Base-by-base conservation (phyloP, 176 grass and related monocot genomes). In the Oryza glaberrima region DNA sequence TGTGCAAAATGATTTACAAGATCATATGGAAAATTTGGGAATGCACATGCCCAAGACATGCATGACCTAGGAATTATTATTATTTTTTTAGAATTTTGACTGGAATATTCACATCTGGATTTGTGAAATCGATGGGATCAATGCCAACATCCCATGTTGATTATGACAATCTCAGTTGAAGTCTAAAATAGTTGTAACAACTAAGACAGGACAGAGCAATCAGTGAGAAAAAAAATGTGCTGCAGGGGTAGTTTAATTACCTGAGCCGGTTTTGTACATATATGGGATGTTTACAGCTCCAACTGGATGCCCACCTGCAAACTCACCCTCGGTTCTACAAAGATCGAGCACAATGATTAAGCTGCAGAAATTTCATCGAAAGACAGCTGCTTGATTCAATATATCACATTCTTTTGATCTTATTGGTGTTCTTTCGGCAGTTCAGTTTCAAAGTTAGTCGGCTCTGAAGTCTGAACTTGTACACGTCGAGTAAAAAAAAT, bases 261-360 rank as follows among this genome's bases (percentile, higher is more conserved):
- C 95, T 90, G 95, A 93, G 12, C 76, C 92, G 26, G 82, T 68
- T 32, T 73, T 95, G 73, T 91, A 16, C 90, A 98, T 84, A 52
- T 94, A 98, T 22, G 95, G 87, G 17, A 98, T 48, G 71, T 98
- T 98, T 23, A 90, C 80, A 28, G 95, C 92, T 73, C 87, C 89
- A n/a, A 69, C 69, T 3, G 95, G 82, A 87, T 95, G 92, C 2
- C 95, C 84, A 0, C 84, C 76, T 6, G 54, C 83, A 65, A 98
- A 95, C 72, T 95, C 92, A 25, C 89, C 89, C 34, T 87, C 85
- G 0, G 91, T 90, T 75, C 95, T 97, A 75, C 73, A 71, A 58
- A 23, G 22, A 38, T n/a, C 2, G 3, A 74, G 11, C 1, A 17
- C 58, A 65, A 65, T 8, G 16, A 20, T 61, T 61, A 22, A 25